Conservation (phyloP, 257 asterid genomes). For the Nicotiana tabacum region DNA sequence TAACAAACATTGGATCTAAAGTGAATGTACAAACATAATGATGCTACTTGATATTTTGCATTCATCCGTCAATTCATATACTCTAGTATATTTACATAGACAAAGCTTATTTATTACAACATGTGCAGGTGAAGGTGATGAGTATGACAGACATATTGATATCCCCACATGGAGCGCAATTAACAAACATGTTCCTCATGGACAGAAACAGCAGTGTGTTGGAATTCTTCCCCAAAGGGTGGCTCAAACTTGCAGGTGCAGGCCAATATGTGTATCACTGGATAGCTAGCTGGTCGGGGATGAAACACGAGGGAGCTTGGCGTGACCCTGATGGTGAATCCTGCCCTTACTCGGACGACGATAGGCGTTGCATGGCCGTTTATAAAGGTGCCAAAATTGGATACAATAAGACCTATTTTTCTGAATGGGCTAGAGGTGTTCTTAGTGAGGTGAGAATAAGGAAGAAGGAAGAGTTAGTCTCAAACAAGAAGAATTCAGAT, state of each 20-base stretch:
- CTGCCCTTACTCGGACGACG: slow-evolving; percentile 49
- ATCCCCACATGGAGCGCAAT: slow-evolving; percentile 80
- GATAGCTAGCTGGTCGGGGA: slow-evolving; percentile 74
- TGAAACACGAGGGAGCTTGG: slow-evolving; percentile 75
- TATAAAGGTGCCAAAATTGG: slow-evolving; percentile 57
- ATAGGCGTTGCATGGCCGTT: slow-evolving; percentile 57
- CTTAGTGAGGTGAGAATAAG: slow-evolving; percentile 29
- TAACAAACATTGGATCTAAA: too few relatives aligned
- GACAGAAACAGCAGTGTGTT: slow-evolving; percentile 63
- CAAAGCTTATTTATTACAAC: background rate
- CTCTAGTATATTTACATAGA: too few relatives aligned
- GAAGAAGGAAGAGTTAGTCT: slow-evolving; percentile 20
- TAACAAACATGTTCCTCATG: slow-evolving; percentile 69
- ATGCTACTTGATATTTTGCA: too few relatives aligned
- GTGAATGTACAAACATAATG: too few relatives aligned
- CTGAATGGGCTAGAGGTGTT: slow-evolving; percentile 49
- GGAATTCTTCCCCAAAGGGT: slow-evolving; percentile 73
- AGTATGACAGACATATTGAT: slow-evolving; percentile 52
- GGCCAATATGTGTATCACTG: slow-evolving; percentile 69
- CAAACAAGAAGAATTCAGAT: slow-evolving; percentile 10
- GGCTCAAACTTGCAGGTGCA: slow-evolving; percentile 63
- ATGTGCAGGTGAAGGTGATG: slow-evolving; percentile 56
- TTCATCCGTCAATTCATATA: too few relatives aligned
- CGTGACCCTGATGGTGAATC: slow-evolving; percentile 48
- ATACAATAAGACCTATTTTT: slow-evolving; percentile 40